Conservation (phyloP, 2,329 filamentous ascomycete genomes). For the Exophiala calicioides region DNA sequence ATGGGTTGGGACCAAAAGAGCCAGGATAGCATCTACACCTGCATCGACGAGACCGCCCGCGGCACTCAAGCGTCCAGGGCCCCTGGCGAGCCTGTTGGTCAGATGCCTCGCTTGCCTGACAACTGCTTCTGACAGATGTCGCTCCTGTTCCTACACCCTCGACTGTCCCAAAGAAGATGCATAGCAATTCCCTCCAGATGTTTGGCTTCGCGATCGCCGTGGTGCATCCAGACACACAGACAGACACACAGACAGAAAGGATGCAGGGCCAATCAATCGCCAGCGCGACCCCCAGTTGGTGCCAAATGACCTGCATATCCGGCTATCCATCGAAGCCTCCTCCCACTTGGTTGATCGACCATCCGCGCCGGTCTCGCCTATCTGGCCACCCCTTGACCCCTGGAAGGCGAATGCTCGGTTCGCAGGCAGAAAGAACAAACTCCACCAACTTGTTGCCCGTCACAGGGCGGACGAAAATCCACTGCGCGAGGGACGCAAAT, state of each 20-base stretch:
- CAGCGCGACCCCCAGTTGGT: conserved; percentile 11
- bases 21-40: conserved; percentile 5
- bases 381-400: conserved; percentile 16
- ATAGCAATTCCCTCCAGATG: conserved; percentile 2
- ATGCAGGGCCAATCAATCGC: conserved; percentile 22
- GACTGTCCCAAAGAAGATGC: too few species aligned
- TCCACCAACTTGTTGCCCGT: not conserved
- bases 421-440: too few species aligned
- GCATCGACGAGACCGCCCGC: too few species aligned
- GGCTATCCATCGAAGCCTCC: conserved; percentile 8
- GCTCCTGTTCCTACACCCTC: conserved; percentile 6
- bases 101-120: conserved; percentile 7
- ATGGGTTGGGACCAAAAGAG: not conserved
- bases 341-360: conserved; percentile 22
- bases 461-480: not conserved
- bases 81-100: conserved; percentile 5
- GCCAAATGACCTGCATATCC: conserved; percentile 27
- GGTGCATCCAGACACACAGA: conserved; percentile 4
- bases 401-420: too few species aligned
- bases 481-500: not conserved
- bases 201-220: not conserved
- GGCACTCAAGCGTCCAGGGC: conserved; percentile 1
- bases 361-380: conserved; percentile 26
- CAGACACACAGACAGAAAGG: too few species aligned
- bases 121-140: conserved; percentile 9